Conservation (phyloP, 768 basidiomycete species). For the Russula compacta region DNA sequence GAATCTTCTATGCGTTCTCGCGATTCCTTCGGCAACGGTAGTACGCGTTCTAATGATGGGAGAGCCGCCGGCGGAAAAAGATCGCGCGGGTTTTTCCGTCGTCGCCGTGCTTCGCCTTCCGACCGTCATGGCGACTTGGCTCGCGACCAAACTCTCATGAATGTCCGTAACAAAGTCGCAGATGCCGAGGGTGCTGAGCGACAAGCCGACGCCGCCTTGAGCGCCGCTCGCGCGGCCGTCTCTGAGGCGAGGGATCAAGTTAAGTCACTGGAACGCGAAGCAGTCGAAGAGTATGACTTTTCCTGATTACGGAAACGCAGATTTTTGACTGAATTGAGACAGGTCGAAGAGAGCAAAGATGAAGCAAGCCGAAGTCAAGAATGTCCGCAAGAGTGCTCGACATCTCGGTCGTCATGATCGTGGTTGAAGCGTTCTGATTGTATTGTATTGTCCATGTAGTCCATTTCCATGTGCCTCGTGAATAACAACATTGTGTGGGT, state of each 20-base stretch:
- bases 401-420: conserved; percentile 10
- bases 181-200: conserved; percentile 6
- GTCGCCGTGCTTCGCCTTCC: conserved; percentile 23
- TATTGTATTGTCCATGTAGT: not conserved
- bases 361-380: conserved; percentile 6
- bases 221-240: not conserved
- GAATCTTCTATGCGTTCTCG: not conserved
- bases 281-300: not conserved
- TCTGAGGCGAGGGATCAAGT: conserved; percentile 10
- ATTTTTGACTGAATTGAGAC: not conserved
- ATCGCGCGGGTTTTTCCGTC: conserved; percentile 22
- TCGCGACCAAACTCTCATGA: conserved; percentile 30
- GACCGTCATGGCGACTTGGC: conserved; percentile 18
- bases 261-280: not conserved
- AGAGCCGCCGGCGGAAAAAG: not conserved
- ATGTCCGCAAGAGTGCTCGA: conserved; percentile 4
- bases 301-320: not conserved
- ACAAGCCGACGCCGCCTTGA: not conserved
- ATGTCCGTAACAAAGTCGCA: conserved; percentile 36
- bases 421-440: not conserved
- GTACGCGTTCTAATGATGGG: not conserved
- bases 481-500: not conserved
- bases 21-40: not conserved
- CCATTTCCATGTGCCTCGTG: not conserved
- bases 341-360: conserved; percentile 4